A percentile compares a stretch with the other conserved stretches of the same genome.
phyloP scores from a whole-genome alignment of 2,329 filamentous ascomycete genomes.

The Grosmannia serpens region DNA sequence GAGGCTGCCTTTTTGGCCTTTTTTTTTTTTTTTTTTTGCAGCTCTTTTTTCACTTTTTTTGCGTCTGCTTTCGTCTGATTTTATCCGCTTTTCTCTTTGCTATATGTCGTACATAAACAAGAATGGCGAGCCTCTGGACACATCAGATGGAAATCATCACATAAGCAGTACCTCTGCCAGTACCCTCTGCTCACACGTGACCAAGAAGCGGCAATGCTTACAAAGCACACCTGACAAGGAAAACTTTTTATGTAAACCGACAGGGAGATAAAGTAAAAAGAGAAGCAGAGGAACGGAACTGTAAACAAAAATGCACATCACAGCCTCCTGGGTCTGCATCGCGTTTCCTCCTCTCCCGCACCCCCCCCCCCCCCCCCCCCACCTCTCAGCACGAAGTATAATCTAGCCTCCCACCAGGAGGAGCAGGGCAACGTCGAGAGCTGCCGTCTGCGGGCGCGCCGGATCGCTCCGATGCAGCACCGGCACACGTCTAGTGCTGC shows the following conservation, averaged over 20 bases:
- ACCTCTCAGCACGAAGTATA: neutral
- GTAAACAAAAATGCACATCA: neutral
- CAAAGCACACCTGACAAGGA: neutral
- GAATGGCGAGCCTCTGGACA: no score
- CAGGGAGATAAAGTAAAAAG: neutral
- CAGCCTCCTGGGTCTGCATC: no score
- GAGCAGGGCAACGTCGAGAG: no score
- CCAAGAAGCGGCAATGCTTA: neutral
- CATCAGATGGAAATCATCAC: no score
- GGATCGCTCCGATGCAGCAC: neutral
- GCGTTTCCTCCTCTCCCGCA: neutral
- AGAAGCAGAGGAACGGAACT: neutral
- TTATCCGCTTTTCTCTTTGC: no score
- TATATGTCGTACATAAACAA: no score
- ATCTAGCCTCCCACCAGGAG: neutral
- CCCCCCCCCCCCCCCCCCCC: no score
- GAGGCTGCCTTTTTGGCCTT: neutral
- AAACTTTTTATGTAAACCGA: conserved; percentile 5
- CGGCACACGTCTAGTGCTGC: conserved; percentile 17
- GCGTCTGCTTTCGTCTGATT: neutral
- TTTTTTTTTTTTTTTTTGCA: neutral
- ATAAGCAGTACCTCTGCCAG: no score
- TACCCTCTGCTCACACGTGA: neutral
- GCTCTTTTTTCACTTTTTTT: neutral
- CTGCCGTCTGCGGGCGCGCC: no score